Evolutionary conservation across 78 protist species (phyloP).

Genomic region (Monosiga brevicollis): DNA sequence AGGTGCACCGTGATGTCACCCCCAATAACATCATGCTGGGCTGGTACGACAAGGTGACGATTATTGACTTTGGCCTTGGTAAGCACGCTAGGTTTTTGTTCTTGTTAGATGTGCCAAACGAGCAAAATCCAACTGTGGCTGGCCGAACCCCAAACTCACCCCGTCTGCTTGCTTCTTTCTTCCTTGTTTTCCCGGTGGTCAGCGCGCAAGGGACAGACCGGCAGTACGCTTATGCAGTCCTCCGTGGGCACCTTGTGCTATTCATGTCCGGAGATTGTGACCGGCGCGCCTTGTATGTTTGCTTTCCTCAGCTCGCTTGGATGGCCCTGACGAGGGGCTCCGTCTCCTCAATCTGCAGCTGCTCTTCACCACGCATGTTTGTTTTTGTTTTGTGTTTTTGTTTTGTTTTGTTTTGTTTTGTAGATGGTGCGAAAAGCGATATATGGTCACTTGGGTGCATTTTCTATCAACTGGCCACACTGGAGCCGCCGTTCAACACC

Average conservation of each 20-base stretch:
- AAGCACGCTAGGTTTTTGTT: no score
- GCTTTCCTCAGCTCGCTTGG: background rate
- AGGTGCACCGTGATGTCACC: background rate
- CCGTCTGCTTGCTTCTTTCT: no score
- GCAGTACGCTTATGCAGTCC: background rate
- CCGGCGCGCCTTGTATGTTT: background rate
- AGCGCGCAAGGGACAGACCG: background rate
- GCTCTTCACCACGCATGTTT: no score
- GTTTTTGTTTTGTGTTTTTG: no score
- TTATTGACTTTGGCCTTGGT: slow-evolving; percentile 10
- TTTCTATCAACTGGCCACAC: background rate
- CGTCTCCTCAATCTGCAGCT: background rate
- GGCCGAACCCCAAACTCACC: no score
- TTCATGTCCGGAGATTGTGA: slow-evolving; percentile 1
- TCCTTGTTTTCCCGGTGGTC: no score
- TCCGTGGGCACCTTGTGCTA: slow-evolving; percentile 3
- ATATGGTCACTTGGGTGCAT: slow-evolving; percentile 13
- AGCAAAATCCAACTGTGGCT: no score
- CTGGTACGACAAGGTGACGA: background rate
- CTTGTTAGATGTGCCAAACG: no score
- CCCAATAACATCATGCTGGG: slow-evolving; percentile 5
- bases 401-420: no score
- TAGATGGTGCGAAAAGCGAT: background rate
- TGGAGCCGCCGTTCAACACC: background rate
- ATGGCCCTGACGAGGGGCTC: background rate